phyloP scores from a whole-genome alignment of 257 asterid genomes.

The Phtheirospermum japonicum region DNA sequence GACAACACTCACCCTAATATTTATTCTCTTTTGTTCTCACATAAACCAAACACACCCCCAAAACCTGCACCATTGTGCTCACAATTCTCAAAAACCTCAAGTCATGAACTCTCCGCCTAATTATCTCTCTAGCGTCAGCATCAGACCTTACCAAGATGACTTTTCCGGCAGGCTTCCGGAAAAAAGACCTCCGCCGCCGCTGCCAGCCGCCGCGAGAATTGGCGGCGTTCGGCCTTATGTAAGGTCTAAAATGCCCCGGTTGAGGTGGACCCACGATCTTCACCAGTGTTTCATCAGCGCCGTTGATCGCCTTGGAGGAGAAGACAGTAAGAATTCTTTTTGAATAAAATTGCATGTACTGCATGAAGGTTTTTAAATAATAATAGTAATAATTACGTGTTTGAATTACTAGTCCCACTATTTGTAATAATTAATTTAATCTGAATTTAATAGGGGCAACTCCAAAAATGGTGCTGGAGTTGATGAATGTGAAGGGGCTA shows the following conservation, averaged over 20 bases:
- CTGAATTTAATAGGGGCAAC: constrained; percentile 74
- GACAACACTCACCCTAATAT: constrained; percentile 41
- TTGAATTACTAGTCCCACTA: too few species aligned
- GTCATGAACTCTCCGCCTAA: constrained; percentile 40
- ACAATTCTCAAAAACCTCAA: neutral
- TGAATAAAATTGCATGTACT: constrained; percentile 25
- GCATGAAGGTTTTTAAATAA: too few species aligned
- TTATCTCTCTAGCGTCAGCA: constrained; percentile 24
- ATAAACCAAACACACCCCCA: constrained; percentile 25
- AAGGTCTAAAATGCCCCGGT: constrained; percentile 60
- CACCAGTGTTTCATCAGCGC: constrained; percentile 64
- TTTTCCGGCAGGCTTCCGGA: constrained; percentile 15
- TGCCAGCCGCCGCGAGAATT: neutral
- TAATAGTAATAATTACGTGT: too few species aligned
- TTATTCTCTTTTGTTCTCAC: constrained; percentile 47
- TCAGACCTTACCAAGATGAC: neutral
- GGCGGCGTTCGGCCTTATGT: constrained; percentile 51
- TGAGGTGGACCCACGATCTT: constrained; percentile 69
- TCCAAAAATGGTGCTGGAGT: constrained; percentile 70
- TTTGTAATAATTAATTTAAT: too few species aligned
- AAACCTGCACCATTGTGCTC: neutral
- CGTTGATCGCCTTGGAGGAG: constrained; percentile 70
- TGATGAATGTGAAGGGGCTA: constrained; percentile 77
- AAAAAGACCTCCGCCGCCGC: constrained; percentile 3
- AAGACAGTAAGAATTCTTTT: constrained; percentile 43